Conservation (phyloP, 1,284 basidiomycete genomes). For the Sanghuangporus sanghuang region DNA sequence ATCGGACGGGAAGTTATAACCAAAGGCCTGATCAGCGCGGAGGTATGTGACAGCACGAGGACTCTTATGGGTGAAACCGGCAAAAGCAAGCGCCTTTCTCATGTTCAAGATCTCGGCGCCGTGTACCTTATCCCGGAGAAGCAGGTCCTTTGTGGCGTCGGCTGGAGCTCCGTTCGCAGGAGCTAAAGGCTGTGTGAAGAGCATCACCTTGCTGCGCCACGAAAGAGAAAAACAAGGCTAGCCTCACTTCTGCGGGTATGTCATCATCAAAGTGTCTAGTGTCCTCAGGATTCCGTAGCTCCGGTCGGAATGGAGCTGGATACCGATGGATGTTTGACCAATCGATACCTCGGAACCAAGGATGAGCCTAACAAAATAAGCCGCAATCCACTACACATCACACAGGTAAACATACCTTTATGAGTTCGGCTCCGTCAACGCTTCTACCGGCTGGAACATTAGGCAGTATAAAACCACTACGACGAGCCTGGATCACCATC, state of each 20-base stretch:
- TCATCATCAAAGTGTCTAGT: constrained; percentile 90
- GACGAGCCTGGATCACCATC: constrained; percentile 64
- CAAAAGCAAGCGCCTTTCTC: constrained; percentile 87
- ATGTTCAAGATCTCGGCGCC: constrained; percentile 84
- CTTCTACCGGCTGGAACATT: constrained; percentile 38
- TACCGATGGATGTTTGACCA: constrained; percentile 78
- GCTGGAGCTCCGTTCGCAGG: constrained; percentile 82
- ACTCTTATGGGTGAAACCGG: constrained; percentile 85
- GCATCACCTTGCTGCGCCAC: not conserved
- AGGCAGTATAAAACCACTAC: constrained; percentile 65
- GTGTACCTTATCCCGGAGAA: constrained; percentile 80
- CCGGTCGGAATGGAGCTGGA: constrained; percentile 84
- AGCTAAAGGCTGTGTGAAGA: constrained; percentile 62
- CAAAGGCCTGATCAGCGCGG: constrained; percentile 67
- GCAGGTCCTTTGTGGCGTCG: constrained; percentile 82
- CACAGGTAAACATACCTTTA: constrained; percentile 64
- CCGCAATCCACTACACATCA: not conserved
- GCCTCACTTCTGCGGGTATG: constrained; percentile 81
- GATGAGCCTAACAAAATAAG: constrained; percentile 55
- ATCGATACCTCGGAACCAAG: constrained; percentile 85
- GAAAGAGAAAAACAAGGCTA: constrained; percentile 3
- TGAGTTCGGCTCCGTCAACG: constrained; percentile 80
- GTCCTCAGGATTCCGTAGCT: constrained; percentile 74
- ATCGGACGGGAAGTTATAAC: constrained; percentile 45
- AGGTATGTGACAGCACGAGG: constrained; percentile 71